Evolutionary conservation across 164 flowering plant species (phyloP).

Genomic region (Paratinospora sagittata): DNA sequence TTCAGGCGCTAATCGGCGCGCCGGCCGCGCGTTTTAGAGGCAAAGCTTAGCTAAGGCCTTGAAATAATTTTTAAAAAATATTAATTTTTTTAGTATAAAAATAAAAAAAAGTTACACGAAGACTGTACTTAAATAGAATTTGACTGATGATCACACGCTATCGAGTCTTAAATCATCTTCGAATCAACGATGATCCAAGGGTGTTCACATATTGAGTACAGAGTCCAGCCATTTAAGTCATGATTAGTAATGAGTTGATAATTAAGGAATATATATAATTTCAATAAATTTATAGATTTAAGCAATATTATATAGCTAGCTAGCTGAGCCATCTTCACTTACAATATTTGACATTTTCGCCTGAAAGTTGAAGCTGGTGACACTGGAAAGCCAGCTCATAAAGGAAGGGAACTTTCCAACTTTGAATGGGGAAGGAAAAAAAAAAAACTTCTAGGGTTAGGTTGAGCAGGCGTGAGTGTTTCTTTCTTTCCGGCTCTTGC

Average conservation of each 20-base stretch:
- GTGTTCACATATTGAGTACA: too few relatives aligned
- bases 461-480: constrained; percentile 8
- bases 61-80: too few relatives aligned
- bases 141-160: too few relatives aligned
- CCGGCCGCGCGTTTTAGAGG: not conserved
- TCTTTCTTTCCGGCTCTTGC: not conserved
- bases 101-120: too few relatives aligned
- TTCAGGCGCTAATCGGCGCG: not conserved
- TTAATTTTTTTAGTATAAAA: not conserved
- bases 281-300: too few relatives aligned
- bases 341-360: constrained; percentile 6
- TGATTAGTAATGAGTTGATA: not conserved
- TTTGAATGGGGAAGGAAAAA: not conserved
- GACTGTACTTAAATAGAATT: too few relatives aligned
- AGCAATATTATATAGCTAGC: not conserved
- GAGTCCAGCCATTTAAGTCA: not conserved
- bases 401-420: constrained; percentile 4
- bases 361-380: not conserved
- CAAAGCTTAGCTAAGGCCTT: not conserved
- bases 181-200: too few relatives aligned
- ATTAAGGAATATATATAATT: too few relatives aligned
- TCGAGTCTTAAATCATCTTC: too few relatives aligned
- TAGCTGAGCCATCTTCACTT: not conserved
- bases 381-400: not conserved
- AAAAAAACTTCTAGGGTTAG: constrained; percentile 9